Conservation (phyloP, 2,329 filamentous ascomycete genomes). For the Sphaerulina populicola region DNA sequence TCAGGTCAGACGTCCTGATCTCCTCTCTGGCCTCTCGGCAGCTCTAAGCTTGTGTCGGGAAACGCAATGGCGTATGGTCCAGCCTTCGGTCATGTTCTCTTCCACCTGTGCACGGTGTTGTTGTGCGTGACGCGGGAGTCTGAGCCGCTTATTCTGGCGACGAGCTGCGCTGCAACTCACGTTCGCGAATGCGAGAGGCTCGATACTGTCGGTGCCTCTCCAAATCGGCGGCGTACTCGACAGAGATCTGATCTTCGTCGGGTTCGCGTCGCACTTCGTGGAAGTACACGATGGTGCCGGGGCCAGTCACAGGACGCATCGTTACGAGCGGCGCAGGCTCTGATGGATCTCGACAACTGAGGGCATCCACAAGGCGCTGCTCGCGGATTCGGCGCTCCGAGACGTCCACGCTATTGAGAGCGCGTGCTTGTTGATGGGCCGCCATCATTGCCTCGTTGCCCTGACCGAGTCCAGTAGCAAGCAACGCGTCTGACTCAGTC, state of each 20-base stretch:
- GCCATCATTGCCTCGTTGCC: slow-evolving; percentile 8
- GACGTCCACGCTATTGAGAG: slow-evolving; percentile 1
- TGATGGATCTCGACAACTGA: neutral
- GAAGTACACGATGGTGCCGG: neutral
- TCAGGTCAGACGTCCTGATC: too few relatives aligned
- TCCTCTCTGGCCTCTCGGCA: too few relatives aligned
- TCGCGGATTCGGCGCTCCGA: slow-evolving; percentile 6
- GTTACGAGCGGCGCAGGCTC: too few relatives aligned
- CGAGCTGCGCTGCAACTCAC: neutral
- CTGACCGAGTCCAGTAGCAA: slow-evolving; percentile 8
- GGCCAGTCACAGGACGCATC: neutral
- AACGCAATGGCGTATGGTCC: too few relatives aligned
- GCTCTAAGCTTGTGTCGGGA: too few relatives aligned
- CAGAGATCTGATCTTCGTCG: neutral
- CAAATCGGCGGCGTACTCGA: slow-evolving; percentile 1
- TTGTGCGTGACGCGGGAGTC: neutral
- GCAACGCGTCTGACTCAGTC: neutral
- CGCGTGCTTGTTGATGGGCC: neutral
- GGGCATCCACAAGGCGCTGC: neutral
- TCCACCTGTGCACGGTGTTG: neutral
- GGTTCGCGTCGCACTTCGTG: neutral
- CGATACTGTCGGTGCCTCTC: slow-evolving; percentile 3
- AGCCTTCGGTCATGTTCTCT: neutral
- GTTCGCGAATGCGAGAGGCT: neutral
- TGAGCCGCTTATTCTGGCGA: neutral